These are phyloP conservation scores for Agrostemma githago DNA, from an alignment of 148 eudicot genomes.

Conservation along the genomic window DNA sequence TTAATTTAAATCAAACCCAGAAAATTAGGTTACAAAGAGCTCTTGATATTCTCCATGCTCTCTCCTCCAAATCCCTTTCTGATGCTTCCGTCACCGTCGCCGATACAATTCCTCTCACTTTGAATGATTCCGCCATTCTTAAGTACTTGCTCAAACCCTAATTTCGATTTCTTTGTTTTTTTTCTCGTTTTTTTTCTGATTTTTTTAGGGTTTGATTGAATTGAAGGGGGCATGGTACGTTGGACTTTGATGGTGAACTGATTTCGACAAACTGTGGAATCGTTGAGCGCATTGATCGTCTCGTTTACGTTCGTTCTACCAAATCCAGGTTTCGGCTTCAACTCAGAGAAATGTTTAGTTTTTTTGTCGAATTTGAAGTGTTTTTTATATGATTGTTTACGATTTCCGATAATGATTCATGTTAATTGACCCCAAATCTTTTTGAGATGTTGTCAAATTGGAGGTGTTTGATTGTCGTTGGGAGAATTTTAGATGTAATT, in stretches of 20 bases:
- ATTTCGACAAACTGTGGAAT: constrained; percentile 82
- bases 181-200: not conserved
- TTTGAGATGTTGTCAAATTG: too few relatives aligned
- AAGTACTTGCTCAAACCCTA: constrained; percentile 38
- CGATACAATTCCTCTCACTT: constrained; percentile 61
- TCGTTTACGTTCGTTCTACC: constrained; percentile 71
- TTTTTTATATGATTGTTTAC: not conserved
- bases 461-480: not conserved
- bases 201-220: not conserved
- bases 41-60: constrained; percentile 44
- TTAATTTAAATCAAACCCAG: constrained; percentile 68
- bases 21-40: constrained; percentile 68
- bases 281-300: constrained; percentile 81
- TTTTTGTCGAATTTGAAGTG: not conserved
- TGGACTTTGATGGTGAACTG: constrained; percentile 58
- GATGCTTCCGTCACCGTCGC: constrained; percentile 70
- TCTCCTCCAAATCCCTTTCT: constrained; percentile 45
- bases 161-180: not conserved
- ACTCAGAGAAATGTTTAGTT: not conserved
- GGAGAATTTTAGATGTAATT: not conserved
- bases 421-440: too few relatives aligned
- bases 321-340: constrained; percentile 57
- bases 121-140: constrained; percentile 65
- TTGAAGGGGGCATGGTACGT: constrained; percentile 87
- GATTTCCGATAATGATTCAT: too few relatives aligned